Conservation (phyloP, 495 filamentous ascomycete genomes). For the Paragyromitra xinjiangensis region DNA sequence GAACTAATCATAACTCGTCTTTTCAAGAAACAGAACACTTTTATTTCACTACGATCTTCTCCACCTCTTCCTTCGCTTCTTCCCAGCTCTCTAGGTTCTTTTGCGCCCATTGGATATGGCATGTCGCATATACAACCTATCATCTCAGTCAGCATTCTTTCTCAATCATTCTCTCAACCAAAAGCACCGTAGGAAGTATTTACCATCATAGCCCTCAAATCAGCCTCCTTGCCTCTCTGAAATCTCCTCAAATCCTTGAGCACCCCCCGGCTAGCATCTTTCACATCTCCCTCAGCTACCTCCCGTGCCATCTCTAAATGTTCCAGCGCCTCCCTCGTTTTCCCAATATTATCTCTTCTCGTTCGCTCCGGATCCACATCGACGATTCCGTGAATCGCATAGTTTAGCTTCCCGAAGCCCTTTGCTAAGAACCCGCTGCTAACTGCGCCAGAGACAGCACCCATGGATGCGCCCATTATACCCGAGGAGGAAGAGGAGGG, state of each 20-base stretch:
- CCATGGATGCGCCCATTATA: slow-evolving; percentile 40
- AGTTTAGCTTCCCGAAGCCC: slow-evolving; percentile 92
- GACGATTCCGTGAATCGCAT: slow-evolving; percentile 93
- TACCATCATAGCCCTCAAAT: slow-evolving; percentile 95
- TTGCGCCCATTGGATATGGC: slow-evolving; percentile 97
- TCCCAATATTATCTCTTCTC: slow-evolving; percentile 89
- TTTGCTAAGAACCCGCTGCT: slow-evolving; percentile 62
- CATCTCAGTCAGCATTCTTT: slow-evolving; percentile 4
- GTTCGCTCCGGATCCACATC: slow-evolving; percentile 95
- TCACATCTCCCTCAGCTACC: slow-evolving; percentile 87
- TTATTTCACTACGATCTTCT: slow-evolving; percentile 77
- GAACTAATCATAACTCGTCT: not conserved
- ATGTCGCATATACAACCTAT: slow-evolving; percentile 90
- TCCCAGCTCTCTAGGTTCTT: slow-evolving; percentile 97
- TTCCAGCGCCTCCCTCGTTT: slow-evolving; percentile 78
- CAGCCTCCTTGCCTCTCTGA: slow-evolving; percentile 91
- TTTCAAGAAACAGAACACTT: not conserved
- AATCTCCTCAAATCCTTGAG: slow-evolving; percentile 90
- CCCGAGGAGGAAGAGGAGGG: slow-evolving; percentile 29
- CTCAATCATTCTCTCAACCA: slow-evolving; percentile 40
- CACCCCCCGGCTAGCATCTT: slow-evolving; percentile 84
- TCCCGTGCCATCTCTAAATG: slow-evolving; percentile 89
- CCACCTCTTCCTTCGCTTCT: slow-evolving; percentile 90
- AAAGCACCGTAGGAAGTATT: slow-evolving; percentile 56
- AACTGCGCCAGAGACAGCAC: slow-evolving; percentile 31